phyloP scores from a whole-genome alignment of 2,329 filamentous ascomycete genomes.

The Colletotrichum echinochloae region DNA sequence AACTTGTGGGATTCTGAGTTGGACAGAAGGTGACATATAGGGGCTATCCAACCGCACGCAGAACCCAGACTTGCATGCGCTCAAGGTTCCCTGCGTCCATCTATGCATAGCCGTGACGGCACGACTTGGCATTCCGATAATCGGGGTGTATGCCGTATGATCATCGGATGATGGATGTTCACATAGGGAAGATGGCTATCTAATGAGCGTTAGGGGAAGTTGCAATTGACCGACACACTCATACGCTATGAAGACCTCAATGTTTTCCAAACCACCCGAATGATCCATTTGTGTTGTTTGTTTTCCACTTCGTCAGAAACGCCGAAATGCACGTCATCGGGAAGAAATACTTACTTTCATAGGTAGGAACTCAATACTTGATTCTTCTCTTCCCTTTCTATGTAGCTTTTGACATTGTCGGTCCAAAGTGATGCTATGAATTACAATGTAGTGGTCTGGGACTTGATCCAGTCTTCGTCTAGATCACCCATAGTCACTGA shows the following conservation, averaged over 20 bases:
- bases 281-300: no score
- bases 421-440: neutral
- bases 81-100: no score
- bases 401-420: neutral
- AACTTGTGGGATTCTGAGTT: neutral
- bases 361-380: neutral
- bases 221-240: no score
- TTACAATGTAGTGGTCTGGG: neutral
- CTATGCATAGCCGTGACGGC: conserved; percentile 12
- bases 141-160: no score
- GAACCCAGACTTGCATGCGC: neutral
- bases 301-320: no score
- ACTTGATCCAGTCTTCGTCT: conserved; percentile 27
- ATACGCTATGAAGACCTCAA: no score
- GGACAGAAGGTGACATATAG: neutral
- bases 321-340: no score
- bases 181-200: neutral
- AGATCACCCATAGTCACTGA: conserved; percentile 20
- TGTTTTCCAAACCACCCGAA: no score
- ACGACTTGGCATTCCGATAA: conserved; percentile 11
- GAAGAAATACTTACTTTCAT: no score
- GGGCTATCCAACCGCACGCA: conserved; percentile 2
- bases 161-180: neutral
- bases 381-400: neutral
- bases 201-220: neutral